Percentiles rank a stretch among this genome's conserved stretches.
phyloP scores from a whole-genome alignment of 2,329 filamentous ascomycete genomes.

The Cordyceps tenuipes region DNA sequence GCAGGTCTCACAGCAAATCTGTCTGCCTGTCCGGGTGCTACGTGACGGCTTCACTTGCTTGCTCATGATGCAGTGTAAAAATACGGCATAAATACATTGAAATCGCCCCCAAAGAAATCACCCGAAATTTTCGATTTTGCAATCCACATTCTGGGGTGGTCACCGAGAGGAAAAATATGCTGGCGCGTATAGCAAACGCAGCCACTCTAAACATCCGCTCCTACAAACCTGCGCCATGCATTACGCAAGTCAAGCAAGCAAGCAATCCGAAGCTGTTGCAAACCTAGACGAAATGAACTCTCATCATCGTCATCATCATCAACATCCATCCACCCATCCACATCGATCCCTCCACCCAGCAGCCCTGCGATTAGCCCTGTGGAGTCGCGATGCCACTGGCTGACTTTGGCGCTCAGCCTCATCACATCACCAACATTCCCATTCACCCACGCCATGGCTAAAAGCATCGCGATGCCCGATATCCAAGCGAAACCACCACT shows the following conservation, averaged over 20 bases:
- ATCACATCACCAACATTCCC: not conserved
- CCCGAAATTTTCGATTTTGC: not conserved
- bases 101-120: not conserved
- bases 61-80: too few relatives aligned
- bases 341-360: not conserved
- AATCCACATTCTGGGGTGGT: not conserved
- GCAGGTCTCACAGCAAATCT: too few relatives aligned
- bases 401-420: not conserved
- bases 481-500: not conserved
- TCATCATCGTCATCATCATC: not conserved
- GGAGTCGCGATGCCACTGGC: not conserved
- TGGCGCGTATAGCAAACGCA: not conserved
- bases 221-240: not conserved
- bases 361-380: not conserved
- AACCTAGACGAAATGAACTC: not conserved
- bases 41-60: too few relatives aligned
- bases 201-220: not conserved
- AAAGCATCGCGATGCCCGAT: not conserved
- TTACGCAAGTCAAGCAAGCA: not conserved
- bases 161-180: too few relatives aligned
- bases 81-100: too few relatives aligned
- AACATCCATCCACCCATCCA: not conserved
- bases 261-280: not conserved
- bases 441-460: not conserved
- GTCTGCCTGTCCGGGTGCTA: too few relatives aligned